A percentile compares a stretch with the other conserved stretches of the same genome.
These are phyloP conservation scores for Arthrinium puccinioides DNA, from an alignment of 2,329 filamentous ascomycete genomes.

Conservation along the genomic window DNA sequence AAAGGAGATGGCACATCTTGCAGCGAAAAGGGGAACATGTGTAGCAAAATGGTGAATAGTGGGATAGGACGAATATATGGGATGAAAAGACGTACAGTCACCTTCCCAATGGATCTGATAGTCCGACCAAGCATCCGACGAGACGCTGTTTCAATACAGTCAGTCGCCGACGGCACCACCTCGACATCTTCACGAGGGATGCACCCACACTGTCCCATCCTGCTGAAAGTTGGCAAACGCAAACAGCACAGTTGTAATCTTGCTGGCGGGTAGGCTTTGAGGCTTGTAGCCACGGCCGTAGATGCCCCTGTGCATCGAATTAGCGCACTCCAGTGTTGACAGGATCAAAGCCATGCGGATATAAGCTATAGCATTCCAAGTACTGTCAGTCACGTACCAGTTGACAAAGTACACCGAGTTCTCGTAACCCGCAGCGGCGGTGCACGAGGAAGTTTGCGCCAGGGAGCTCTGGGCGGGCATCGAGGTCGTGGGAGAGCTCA, in stretches of 20 bases:
- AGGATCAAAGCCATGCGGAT: no score
- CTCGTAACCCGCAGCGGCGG: constrained; percentile 25
- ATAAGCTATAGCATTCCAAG: constrained; percentile 18
- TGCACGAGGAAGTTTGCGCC: constrained; percentile 4
- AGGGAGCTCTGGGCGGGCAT: background rate
- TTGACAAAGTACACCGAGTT: constrained; percentile 43
- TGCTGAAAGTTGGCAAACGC: constrained; percentile 70
- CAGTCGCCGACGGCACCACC: no score
- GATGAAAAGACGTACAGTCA: constrained; percentile 43
- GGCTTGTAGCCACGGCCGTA: constrained; percentile 69
- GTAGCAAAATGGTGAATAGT: no score
- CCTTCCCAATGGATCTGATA: constrained; percentile 63
- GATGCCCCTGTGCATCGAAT: constrained; percentile 45
- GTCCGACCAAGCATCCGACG: constrained; percentile 66
- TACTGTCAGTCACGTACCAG: constrained; percentile 30
- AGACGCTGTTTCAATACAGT: no score
- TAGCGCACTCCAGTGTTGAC: no score
- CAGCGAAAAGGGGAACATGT: background rate
- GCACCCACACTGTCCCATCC: constrained; percentile 62
- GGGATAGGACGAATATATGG: no score
- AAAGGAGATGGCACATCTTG: background rate
- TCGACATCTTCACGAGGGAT: background rate
- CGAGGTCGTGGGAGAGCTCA: background rate
- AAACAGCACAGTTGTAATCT: constrained; percentile 73
- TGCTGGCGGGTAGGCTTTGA: constrained; percentile 57